Evolutionary conservation across 371 early-diverging fungal genomes (phyloP).

Genomic region (Saksenaea vasiformis): DNA sequence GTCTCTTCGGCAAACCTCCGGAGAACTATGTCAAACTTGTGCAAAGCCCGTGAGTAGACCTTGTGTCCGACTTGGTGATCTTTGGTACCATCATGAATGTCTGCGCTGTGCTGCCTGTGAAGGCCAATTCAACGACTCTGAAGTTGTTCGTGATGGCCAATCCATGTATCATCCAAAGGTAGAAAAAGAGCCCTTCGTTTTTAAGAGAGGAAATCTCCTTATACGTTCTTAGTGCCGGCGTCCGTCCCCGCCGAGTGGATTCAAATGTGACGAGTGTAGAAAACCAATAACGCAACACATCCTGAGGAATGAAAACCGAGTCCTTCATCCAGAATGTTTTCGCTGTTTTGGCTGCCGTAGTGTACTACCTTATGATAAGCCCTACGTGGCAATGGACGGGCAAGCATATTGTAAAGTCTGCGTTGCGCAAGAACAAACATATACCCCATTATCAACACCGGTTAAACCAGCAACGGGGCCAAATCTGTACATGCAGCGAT

Average conservation of each 20-base stretch:
- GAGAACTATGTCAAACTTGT: constrained; percentile 28
- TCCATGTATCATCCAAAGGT: constrained; percentile 54
- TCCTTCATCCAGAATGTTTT: constrained; percentile 52
- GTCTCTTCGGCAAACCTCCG: background rate
- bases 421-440: constrained; percentile 6
- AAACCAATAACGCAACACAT: constrained; percentile 53
- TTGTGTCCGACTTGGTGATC: constrained; percentile 25
- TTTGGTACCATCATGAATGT: constrained; percentile 65
- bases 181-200: background rate
- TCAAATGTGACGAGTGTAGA: constrained; percentile 50
- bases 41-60: constrained; percentile 22
- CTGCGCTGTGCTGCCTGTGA: constrained; percentile 70
- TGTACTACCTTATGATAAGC: constrained; percentile 55
- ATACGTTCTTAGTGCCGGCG: background rate
- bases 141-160: constrained; percentile 49
- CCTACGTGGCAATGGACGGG: constrained; percentile 58
- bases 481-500: constrained; percentile 12
- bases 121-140: constrained; percentile 63
- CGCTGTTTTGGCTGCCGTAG: constrained; percentile 48
- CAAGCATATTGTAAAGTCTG: constrained; percentile 62
- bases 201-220: background rate
- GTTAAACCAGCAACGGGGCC: background rate
- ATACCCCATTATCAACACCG: constrained; percentile 17
- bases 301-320: constrained; percentile 48
- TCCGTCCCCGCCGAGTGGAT: background rate